phyloP scores from a whole-genome alignment of 192 early-diverging fungal species.

The Jimgerdemannia flammicorona region DNA sequence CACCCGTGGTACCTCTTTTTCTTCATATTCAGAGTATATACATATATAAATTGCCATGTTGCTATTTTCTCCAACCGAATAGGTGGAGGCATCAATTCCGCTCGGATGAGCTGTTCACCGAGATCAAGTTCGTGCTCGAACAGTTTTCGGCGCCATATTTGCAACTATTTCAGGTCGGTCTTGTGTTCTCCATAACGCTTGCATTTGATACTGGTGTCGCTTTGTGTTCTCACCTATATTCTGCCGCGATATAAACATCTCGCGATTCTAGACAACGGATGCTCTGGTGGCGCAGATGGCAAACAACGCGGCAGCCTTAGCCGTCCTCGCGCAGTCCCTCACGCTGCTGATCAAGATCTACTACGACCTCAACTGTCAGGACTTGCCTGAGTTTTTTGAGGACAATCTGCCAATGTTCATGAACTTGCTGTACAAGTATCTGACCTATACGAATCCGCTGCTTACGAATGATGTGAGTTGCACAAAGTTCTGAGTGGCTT shows the following conservation, averaged over 20 bases:
- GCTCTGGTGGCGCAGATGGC: constrained; percentile 65
- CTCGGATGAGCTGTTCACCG: constrained; percentile 73
- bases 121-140: constrained; percentile 91
- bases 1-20: background rate
- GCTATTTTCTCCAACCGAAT: background rate
- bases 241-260: too few relatives aligned
- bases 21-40: background rate
- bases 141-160: constrained; percentile 82
- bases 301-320: constrained; percentile 58
- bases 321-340: constrained; percentile 70
- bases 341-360: constrained; percentile 85
- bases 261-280: constrained; percentile 62
- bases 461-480: constrained; percentile 54
- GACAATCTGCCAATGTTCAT: constrained; percentile 84
- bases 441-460: constrained; percentile 74
- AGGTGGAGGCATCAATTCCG: constrained; percentile 83
- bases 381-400: constrained; percentile 96
- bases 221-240: background rate
- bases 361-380: constrained; percentile 94
- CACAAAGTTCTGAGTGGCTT: background rate
- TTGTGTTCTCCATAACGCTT: background rate
- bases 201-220: background rate
- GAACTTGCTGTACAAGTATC: constrained; percentile 83
- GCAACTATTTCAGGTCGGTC: constrained; percentile 72
- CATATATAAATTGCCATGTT: background rate